Percentiles rank a stretch among this genome's conserved stretches.
Evolutionary conservation across 305 asterid species (phyloP).

Genomic region (Fraxinus ornus): DNA sequence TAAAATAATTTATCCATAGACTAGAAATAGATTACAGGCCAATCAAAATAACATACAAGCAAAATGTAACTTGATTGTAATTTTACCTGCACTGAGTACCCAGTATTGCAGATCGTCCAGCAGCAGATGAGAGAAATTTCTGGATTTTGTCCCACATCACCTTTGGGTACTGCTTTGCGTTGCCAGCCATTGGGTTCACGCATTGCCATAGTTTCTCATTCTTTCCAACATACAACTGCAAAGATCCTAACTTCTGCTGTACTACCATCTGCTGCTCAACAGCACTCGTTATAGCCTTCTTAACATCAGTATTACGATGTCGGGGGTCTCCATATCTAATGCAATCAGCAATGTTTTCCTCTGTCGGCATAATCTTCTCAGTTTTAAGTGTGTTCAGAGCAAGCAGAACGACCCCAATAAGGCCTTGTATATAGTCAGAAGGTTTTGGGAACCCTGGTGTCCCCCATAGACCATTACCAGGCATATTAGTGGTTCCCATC

Average conservation of each 20-base stretch:
- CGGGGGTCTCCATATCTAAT: slow-evolving; percentile 63
- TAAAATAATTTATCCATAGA: neutral
- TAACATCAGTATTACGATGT: slow-evolving; percentile 76
- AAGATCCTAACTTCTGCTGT: slow-evolving; percentile 54
- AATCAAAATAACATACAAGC: neutral
- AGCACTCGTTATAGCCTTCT: slow-evolving; percentile 81
- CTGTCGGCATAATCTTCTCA: slow-evolving; percentile 84
- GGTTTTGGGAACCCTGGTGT: slow-evolving; percentile 70
- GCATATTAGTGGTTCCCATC: slow-evolving; percentile 29
- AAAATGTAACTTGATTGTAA: slow-evolving; percentile 12
- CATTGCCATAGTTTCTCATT: slow-evolving; percentile 84
- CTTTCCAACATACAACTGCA: slow-evolving; percentile 70
- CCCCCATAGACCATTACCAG: slow-evolving; percentile 61
- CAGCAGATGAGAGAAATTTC: slow-evolving; percentile 64
- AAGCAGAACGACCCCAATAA: slow-evolving; percentile 70
- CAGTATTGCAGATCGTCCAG: slow-evolving; percentile 68
- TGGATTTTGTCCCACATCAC: slow-evolving; percentile 74
- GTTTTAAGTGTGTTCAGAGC: slow-evolving; percentile 77
- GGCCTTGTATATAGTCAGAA: slow-evolving; percentile 68
- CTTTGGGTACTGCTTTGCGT: slow-evolving; percentile 47
- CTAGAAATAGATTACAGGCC: neutral
- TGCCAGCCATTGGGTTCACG: slow-evolving; percentile 63
- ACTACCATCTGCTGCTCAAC: slow-evolving; percentile 79
- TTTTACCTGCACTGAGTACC: slow-evolving; percentile 74
- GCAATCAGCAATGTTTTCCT: slow-evolving; percentile 76